phyloP scores from a whole-genome alignment of 495 filamentous ascomycete species.

The Lepidopterella palustris region DNA sequence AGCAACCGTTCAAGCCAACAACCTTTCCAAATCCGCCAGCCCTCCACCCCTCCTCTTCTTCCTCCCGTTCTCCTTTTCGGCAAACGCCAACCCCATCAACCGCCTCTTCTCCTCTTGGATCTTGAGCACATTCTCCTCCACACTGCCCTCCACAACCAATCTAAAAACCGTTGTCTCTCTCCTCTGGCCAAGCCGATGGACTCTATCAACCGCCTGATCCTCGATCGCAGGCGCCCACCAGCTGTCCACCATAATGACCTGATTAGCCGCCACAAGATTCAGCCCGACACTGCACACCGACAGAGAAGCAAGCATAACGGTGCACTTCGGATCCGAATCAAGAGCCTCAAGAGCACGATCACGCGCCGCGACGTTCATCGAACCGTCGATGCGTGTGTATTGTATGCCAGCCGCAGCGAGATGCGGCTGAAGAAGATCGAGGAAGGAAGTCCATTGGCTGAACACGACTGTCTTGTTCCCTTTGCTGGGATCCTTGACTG shows the following conservation, averaged over 20 bases:
- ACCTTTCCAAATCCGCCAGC: constrained; percentile 53
- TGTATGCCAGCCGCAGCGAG: constrained; percentile 54
- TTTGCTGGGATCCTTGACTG: constrained; percentile 49
- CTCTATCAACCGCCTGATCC: constrained; percentile 87
- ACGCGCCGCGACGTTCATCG: constrained; percentile 60
- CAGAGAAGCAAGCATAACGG: constrained; percentile 76
- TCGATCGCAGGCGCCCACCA: constrained; percentile 95
- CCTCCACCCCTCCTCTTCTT: constrained; percentile 30
- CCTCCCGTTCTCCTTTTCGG: constrained; percentile 32
- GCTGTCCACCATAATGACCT: constrained; percentile 74
- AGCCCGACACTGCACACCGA: constrained; percentile 81
- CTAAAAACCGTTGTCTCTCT: constrained; percentile 71
- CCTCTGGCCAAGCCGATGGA: constrained; percentile 81
- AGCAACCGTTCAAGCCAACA: constrained; percentile 34
- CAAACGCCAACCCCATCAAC: constrained; percentile 62
- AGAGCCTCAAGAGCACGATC: constrained; percentile 64
- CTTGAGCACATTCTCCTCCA: constrained; percentile 82
- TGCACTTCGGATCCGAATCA: constrained; percentile 59
- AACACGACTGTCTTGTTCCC: constrained; percentile 81
- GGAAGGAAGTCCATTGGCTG: constrained; percentile 88
- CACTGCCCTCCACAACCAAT: constrained; percentile 71
- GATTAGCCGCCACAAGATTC: constrained; percentile 83
- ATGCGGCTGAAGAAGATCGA: constrained; percentile 69
- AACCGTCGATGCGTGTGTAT: constrained; percentile 76
- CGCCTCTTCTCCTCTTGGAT: constrained; percentile 77